phyloP scores from a whole-genome alignment of 345 rosid genomes.

The Erysimum cheiranthoides region DNA sequence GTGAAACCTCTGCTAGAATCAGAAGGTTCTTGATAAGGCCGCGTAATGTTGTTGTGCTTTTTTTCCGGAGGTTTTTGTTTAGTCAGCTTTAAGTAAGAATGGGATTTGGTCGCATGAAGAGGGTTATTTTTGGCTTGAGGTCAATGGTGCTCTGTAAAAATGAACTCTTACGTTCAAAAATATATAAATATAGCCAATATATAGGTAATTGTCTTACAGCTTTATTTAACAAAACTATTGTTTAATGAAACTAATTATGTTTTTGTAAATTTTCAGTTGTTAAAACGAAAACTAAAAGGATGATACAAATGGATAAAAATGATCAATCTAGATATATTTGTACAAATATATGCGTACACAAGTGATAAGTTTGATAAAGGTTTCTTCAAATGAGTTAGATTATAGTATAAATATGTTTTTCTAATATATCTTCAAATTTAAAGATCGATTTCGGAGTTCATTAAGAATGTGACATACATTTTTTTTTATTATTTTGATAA shows the following conservation, averaged over 20 bases:
- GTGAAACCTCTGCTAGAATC: constrained; percentile 29
- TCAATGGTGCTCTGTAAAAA: constrained; percentile 3
- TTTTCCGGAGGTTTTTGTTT: constrained; percentile 13
- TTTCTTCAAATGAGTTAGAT: neutral
- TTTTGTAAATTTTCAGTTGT: too few species aligned
- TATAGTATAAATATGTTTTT: neutral
- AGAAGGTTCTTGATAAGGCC: constrained; percentile 31
- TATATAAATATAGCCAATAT: neutral
- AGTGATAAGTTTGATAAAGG: neutral
- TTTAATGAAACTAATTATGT: too few species aligned
- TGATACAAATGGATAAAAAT: too few species aligned
- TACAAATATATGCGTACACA: neutral
- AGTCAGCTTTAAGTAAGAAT: constrained; percentile 7
- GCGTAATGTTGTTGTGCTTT: constrained; percentile 16
- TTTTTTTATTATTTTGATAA: too few species aligned
- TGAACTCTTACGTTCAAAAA: constrained; percentile 1
- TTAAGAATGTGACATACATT: constrained; percentile 33
- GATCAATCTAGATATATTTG: too few species aligned
- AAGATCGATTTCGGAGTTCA: constrained; percentile 15
- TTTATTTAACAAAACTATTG: too few species aligned
- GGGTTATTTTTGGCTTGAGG: neutral
- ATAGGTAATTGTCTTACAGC: too few species aligned
- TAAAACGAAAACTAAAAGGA: too few species aligned
- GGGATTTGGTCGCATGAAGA: neutral
- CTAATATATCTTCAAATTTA: neutral